Evolutionary conservation across 306 rosid genomes (phyloP).

Genomic region (Citrullus colocynthis): DNA sequence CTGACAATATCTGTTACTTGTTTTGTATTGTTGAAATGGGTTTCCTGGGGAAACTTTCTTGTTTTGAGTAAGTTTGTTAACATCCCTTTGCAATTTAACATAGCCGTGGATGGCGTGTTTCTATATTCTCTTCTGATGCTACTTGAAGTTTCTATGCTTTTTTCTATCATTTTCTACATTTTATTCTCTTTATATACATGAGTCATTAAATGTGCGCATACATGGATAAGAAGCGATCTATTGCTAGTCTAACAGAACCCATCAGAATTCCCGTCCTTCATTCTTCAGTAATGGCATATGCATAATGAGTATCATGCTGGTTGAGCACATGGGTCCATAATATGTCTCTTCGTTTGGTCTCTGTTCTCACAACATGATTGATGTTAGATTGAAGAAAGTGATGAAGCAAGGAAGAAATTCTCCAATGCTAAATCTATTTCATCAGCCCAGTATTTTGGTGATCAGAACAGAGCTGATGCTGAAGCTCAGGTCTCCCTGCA

Average conservation of each 20-base stretch:
- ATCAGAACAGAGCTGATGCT: slow-evolving; percentile 53
- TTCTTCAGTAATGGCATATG: background rate
- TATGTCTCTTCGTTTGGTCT: background rate
- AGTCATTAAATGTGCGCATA: background rate
- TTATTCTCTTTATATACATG: background rate
- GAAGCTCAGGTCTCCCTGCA: slow-evolving; percentile 67
- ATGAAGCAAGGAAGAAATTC: slow-evolving; percentile 95
- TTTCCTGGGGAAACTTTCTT: background rate
- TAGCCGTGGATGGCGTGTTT: background rate
- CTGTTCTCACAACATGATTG: background rate
- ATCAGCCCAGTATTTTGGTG: slow-evolving; percentile 87
- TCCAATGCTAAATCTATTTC: slow-evolving; percentile 95
- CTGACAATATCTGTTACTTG: background rate
- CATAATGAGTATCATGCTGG: background rate
- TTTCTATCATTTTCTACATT: background rate
- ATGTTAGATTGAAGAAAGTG: slow-evolving; percentile 58
- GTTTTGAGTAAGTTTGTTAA: background rate
- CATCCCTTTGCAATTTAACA: background rate
- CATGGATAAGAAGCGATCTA: background rate
- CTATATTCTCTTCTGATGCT: background rate
- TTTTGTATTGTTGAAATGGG: background rate
- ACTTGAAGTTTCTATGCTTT: background rate
- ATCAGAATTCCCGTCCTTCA: background rate
- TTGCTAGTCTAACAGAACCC: background rate
- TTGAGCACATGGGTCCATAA: background rate